Percentiles rank a stretch among this genome's conserved stretches.
Conservation (phyloP, 495 filamentous ascomycete species). For the Neurospora sp. region DNA sequence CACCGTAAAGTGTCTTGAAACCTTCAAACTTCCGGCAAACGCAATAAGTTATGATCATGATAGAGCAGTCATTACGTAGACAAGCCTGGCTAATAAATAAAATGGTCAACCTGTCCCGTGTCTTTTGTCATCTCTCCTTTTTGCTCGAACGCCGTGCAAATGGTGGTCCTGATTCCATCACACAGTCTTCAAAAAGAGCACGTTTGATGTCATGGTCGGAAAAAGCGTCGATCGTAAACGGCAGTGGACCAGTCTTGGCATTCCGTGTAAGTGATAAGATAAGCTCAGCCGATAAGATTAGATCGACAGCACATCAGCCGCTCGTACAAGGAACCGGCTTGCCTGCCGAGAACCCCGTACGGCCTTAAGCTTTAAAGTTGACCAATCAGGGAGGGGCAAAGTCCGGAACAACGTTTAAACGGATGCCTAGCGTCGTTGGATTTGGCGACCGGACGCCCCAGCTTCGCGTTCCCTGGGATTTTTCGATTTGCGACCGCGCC, state of each 20-base stretch:
- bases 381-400: neutral
- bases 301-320: constrained; percentile 1
- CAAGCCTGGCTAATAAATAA: neutral
- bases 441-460: constrained; percentile 22
- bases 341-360: neutral
- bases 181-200: neutral
- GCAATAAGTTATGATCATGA: neutral
- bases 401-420: constrained; percentile 13
- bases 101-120: neutral
- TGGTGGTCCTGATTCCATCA: neutral
- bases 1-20: neutral
- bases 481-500: constrained; percentile 13
- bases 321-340: neutral
- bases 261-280: constrained; percentile 4
- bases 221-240: neutral
- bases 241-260: neutral
- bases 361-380: neutral
- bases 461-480: constrained; percentile 17
- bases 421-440: constrained; percentile 19
- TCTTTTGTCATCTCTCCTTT: neutral
- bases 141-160: neutral
- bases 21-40: neutral
- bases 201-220: neutral
- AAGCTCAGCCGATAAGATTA: constrained; percentile 1
- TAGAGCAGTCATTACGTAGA: neutral